Evolutionary conservation across 805 yeast species (phyloP), one percentile per base, ranked within the genome.

Genomic region (Candida loeiensis): DNA sequence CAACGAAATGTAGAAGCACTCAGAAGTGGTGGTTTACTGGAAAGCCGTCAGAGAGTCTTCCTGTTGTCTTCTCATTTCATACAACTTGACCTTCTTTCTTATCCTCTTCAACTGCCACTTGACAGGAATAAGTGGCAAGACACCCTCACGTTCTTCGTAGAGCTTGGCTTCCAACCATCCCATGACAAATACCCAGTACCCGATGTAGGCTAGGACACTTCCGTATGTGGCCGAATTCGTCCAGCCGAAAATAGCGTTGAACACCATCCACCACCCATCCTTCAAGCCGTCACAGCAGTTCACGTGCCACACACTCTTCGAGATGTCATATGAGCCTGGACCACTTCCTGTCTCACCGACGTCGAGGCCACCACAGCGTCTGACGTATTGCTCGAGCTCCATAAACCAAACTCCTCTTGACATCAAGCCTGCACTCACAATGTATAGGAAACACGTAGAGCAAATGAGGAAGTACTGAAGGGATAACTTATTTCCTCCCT

Each of bases 201-300:
- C 49, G 27, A 56, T 53, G 46, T 69, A 69, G 29, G 61, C 48
- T 6, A 52, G 48, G 7, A 69, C 71, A 44, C 71, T 65, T 4
- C 71, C 73, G 50, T 66, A 65, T 3, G 74, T 69, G 13, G 74
- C 74, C 13, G 69, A 56, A 44, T 69, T 69, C 19, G 73, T 67
- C 74, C 74, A 69, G 3, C 74, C 74, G 32, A 69, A 57, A 26
- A 69, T 54, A 26, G 74, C 73, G 37, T 67, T 69, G 44, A 65
- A 60, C 13, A 68, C 61, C 74, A 69, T 69, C 74, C 74, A 69
- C 59, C 70, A 65, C 35, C 68, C 74, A 26, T 68, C 73, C 34
- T 57, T 61, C 44, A 64, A 50, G 4, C 74, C 74, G 43, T 67
- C 64, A 43, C 74, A 69, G 47, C 74, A 69, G 51, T 69, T 68